Evolutionary conservation across 2,329 filamentous ascomycete genomes (phyloP).

Genomic region (Pleoardoris graminearum): DNA sequence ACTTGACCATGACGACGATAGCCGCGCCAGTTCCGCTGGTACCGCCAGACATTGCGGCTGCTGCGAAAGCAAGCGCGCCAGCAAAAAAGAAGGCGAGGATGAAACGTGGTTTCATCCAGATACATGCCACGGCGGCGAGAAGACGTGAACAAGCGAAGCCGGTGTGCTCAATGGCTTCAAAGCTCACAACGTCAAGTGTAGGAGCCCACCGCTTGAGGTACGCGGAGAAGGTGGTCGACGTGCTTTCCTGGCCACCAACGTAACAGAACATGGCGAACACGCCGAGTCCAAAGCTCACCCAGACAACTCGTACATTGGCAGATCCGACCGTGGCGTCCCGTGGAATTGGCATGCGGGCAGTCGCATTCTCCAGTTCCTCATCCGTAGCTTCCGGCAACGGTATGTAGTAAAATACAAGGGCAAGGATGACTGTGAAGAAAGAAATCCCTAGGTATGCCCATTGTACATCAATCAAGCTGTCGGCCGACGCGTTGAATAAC

Average conservation of each 20-base stretch:
- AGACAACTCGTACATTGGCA: conserved; percentile 55
- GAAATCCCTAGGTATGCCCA: conserved; percentile 68
- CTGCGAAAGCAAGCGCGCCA: conserved; percentile 57
- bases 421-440: conserved; percentile 62
- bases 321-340: conserved; percentile 47
- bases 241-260: conserved; percentile 62
- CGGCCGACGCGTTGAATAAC: conserved; percentile 57
- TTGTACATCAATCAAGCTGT: conserved; percentile 62
- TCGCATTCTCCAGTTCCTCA: conserved; percentile 60
- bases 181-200: conserved; percentile 44
- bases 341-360: conserved; percentile 48
- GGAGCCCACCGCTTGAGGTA: conserved; percentile 51
- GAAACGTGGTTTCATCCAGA: conserved; percentile 61
- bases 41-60: conserved; percentile 53
- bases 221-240: conserved; percentile 53
- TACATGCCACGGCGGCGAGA: conserved; percentile 56
- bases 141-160: conserved; percentile 64
- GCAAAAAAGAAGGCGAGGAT: conserved; percentile 59
- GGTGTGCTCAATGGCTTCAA: conserved; percentile 59
- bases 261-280: conserved; percentile 63
- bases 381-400: conserved; percentile 66
- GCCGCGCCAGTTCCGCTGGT: conserved; percentile 27
- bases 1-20: conserved; percentile 53
- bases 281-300: conserved; percentile 59
- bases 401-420: conserved; percentile 63